Base-by-base conservation (phyloP, 1,284 basidiomycete genomes). In the Heterobasidion occidentale region DNA sequence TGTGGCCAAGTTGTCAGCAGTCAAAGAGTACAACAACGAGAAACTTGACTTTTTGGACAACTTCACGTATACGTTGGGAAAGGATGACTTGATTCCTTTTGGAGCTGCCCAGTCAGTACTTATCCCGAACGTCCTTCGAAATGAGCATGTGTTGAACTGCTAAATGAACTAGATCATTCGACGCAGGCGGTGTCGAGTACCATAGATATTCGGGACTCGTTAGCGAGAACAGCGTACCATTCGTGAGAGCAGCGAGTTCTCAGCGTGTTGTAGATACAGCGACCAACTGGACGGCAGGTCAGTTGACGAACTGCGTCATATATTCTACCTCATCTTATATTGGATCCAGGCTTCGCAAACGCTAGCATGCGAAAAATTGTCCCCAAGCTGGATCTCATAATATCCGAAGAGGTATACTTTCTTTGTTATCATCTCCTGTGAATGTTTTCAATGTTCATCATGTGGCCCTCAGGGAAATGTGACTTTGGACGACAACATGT, bases 401-500 rank as follows among this genome's bases (percentile, higher is more conserved):
- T 88, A 15, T 70, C 76, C 12, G 80, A 83, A 63, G 68, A 70
- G 8, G 83, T 84, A 59, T 54, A 74, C 59, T 8, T 35, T 36
- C 12, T 58, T 3, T 44, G 8, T 47, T 59, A 58, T 38, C 17
- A 14, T 7, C 9, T 46, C 34, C 34, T 12, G 55, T 42, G 36
- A 51, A 46, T n/a, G n/a, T 59, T 55, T 20, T 54, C 51, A 27
- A 47, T 46, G 56, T 15, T 12, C 48, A 36, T 52, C 1, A 34
- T 36, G 17, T 1, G 47, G 45, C 52, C 60, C 54, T 0, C 56
- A 79, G 72, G 70, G 71, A 33, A 93, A 94, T 66, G 81, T 90
- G 64, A 94, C 92, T 0, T 76, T 94, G 1, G 80, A 90, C 55
- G 80, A 86, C 58, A 70, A 71, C 50, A 83, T 80, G 72, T 94